Evolutionary conservation across 495 filamentous ascomycete genomes (phyloP).

Genomic region (Podospora bellae-mahoneyi): DNA sequence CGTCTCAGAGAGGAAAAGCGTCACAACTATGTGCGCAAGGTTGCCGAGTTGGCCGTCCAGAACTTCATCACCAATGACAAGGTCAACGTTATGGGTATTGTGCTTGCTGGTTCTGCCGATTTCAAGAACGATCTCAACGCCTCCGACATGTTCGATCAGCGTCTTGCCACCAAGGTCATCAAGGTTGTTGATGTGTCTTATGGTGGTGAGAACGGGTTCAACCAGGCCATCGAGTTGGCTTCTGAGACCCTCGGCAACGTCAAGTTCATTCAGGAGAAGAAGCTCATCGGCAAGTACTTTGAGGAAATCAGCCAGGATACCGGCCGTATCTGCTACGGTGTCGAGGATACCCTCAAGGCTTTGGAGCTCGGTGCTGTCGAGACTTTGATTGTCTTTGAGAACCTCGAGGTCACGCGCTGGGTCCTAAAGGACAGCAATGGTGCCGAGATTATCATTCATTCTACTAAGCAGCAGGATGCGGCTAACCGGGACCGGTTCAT

Average conservation of each 20-base stretch:
- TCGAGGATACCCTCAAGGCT: constrained; percentile 97
- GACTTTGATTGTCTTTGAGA: constrained; percentile 95
- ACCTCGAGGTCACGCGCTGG: constrained; percentile 90
- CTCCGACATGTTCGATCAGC: constrained; percentile 93
- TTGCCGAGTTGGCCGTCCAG: constrained; percentile 94
- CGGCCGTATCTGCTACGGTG: constrained; percentile 93
- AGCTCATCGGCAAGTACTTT: constrained; percentile 96
- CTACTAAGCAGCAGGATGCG: constrained; percentile 77
- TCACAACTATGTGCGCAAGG: constrained; percentile 99
- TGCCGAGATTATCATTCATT: constrained; percentile 71
- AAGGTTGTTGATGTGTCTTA: constrained; percentile 99
- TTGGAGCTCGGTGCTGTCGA: constrained; percentile 93
- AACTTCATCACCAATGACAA: constrained; percentile 98
- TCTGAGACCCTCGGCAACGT: constrained; percentile 96
- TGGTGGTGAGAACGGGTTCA: constrained; percentile 98
- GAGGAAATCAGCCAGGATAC: constrained; percentile 97
- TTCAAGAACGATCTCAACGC: constrained; percentile 99
- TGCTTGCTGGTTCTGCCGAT: constrained; percentile 94
- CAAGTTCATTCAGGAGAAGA: constrained; percentile 99
- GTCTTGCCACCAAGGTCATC: constrained; percentile 90
- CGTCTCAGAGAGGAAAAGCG: constrained; percentile 99
- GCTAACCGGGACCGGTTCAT: constrained; percentile 76
- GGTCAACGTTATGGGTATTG: constrained; percentile 91
- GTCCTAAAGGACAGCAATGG: constrained; percentile 74
- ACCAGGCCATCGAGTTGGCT: constrained; percentile 95